A percentile compares a stretch with the other conserved stretches of the same genome.
These are phyloP conservation scores for Fusarium algeriense DNA, from an alignment of 2,329 filamentous ascomycete genomes.

Conservation along the genomic window DNA sequence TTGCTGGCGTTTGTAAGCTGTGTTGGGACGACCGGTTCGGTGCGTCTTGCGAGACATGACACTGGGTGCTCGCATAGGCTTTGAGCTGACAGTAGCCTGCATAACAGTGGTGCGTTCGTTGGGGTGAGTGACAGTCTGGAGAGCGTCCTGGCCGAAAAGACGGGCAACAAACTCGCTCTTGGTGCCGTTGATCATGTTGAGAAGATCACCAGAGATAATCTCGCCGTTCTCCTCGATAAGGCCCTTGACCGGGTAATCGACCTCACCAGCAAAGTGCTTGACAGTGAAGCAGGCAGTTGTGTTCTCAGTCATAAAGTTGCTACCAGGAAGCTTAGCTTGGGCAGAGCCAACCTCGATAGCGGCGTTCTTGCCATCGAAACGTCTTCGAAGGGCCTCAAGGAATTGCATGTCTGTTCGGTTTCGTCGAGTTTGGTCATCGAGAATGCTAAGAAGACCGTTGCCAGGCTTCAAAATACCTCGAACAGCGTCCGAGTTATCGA, in stretches of 20 bases:
- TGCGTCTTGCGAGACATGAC: constrained; percentile 85
- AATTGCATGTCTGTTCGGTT: constrained; percentile 91
- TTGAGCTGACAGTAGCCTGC: constrained; percentile 96
- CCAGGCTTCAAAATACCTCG: constrained; percentile 91
- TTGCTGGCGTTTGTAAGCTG: constrained; percentile 54
- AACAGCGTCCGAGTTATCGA: constrained; percentile 96
- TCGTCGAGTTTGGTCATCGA: constrained; percentile 94
- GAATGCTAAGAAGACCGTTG: constrained; percentile 91
- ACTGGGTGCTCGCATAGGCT: constrained; percentile 91
- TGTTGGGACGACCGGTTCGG: constrained; percentile 50
- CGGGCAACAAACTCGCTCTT: constrained; percentile 90
- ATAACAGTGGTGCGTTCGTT: constrained; percentile 91
- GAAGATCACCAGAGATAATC: constrained; percentile 92
- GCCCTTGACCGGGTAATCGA: constrained; percentile 90
- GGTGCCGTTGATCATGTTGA: constrained; percentile 91
- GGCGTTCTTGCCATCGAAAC: constrained; percentile 94
- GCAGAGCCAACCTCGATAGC: constrained; percentile 84
- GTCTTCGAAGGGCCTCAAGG: constrained; percentile 88
- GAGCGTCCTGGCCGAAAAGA: constrained; percentile 94
- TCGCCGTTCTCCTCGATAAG: constrained; percentile 96
- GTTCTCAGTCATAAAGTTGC: constrained; percentile 90
- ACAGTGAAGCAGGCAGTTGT: constrained; percentile 85
- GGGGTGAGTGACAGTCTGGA: constrained; percentile 94
- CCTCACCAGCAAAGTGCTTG: constrained; percentile 95
- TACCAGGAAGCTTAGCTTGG: constrained; percentile 82